Percentiles rank a stretch among this genome's conserved stretches.
Evolutionary conservation across 2,329 filamentous ascomycete species (phyloP).

Genomic region (Pseudocercospora macadamiae): DNA sequence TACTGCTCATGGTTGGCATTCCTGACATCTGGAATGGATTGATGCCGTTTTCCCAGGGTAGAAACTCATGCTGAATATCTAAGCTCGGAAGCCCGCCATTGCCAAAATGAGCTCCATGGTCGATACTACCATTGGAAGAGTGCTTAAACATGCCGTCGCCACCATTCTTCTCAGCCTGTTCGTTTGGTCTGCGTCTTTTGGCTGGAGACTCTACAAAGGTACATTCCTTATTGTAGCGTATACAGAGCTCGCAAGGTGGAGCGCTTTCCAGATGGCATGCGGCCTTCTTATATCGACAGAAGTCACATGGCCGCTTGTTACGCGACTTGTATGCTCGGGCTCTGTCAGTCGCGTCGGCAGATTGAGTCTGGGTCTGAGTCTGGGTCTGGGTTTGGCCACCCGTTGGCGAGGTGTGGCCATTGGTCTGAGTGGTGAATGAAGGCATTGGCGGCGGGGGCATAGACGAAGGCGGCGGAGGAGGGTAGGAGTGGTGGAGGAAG

Average conservation of each 20-base stretch:
- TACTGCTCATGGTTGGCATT: constrained; percentile 25
- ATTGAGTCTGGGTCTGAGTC: neutral
- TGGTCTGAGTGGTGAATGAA: constrained; percentile 19
- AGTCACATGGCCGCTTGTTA: constrained; percentile 50
- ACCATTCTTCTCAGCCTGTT: constrained; percentile 23
- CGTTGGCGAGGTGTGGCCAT: constrained; percentile 17
- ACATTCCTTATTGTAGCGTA: constrained; percentile 48
- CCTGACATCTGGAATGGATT: constrained; percentile 33
- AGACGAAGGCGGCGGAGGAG: constrained; percentile 16
- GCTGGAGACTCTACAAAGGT: constrained; percentile 49
- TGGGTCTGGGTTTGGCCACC: constrained; percentile 2
- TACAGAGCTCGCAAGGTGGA: constrained; percentile 50
- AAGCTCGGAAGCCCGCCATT: constrained; percentile 26
- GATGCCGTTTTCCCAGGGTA: constrained; percentile 35
- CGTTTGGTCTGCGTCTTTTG: constrained; percentile 38
- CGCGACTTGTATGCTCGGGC: constrained; percentile 42
- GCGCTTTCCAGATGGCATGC: constrained; percentile 48
- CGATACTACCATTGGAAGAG: constrained; percentile 22
- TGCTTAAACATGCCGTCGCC: constrained; percentile 25
- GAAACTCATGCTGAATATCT: constrained; percentile 33
- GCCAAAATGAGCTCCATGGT: constrained; percentile 24
- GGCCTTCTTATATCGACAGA: constrained; percentile 50
- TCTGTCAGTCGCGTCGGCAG: constrained; percentile 31
- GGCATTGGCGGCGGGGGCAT: constrained; percentile 25
- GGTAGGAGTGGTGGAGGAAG: constrained; percentile 9